Percentiles rank a stretch among this genome's conserved stretches.
These are phyloP conservation scores for Phytophthora vignae DNA, from an alignment of 352 stramenopile species.

Conservation along the genomic window DNA sequence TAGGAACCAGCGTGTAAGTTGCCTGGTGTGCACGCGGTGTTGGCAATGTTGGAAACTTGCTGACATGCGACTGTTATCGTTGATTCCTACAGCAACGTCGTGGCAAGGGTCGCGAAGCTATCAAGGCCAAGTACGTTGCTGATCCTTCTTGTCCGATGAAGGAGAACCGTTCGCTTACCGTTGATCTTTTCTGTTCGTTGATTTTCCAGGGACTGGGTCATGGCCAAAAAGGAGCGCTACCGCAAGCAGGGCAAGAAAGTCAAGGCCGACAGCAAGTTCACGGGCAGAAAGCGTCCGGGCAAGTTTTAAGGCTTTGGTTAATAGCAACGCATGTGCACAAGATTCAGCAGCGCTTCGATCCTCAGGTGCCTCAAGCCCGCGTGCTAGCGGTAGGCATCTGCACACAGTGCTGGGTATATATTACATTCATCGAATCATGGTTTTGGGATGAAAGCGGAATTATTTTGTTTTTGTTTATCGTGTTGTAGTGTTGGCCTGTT, in stretches of 20 bases:
- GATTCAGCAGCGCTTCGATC: slow-evolving; percentile 16
- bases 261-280: slow-evolving; percentile 99
- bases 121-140: slow-evolving; percentile 70
- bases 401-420: slow-evolving; percentile 58
- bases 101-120: slow-evolving; percentile 55
- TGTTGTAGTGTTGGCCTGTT: slow-evolving; percentile 15
- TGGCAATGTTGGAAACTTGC: slow-evolving; percentile 1
- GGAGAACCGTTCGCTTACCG: slow-evolving; percentile 6
- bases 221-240: slow-evolving; percentile 98
- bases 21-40: background rate
- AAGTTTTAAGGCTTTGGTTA: slow-evolving; percentile 90
- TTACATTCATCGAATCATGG: slow-evolving; percentile 48
- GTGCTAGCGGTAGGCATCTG: background rate
- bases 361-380: background rate
- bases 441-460: slow-evolving; percentile 29
- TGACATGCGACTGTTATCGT: slow-evolving; percentile 8
- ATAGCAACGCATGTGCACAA: slow-evolving; percentile 27
- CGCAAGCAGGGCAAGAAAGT: slow-evolving; percentile 98
- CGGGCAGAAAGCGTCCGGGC: slow-evolving; percentile 93
- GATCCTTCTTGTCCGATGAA: background rate
- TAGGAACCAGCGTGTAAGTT: slow-evolving; percentile 64
- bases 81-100: slow-evolving; percentile 51
- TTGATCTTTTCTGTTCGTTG: slow-evolving; percentile 31
- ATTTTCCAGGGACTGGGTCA: slow-evolving; percentile 92
- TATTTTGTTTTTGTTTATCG: slow-evolving; percentile 19